These are phyloP conservation scores for Lenzites betulinus DNA, from an alignment of 768 basidiomycete genomes.

Conservation along the genomic window DNA sequence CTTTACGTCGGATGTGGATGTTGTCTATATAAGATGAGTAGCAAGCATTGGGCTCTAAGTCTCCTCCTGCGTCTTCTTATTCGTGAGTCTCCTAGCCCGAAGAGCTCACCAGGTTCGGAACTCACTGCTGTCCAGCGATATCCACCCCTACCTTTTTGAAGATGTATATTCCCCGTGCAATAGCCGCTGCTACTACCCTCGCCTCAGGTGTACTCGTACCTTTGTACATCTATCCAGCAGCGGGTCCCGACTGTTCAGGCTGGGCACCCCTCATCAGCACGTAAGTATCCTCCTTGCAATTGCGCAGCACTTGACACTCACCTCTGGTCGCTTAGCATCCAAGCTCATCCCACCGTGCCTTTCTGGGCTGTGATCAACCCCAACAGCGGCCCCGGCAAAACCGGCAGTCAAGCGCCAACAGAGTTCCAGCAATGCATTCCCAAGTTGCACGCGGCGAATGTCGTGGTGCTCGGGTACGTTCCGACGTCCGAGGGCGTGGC, in stretches of 20 bases:
- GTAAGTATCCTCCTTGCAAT: conserved; percentile 15
- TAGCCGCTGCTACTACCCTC: conserved; percentile 17
- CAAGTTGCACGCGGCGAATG: conserved; percentile 28
- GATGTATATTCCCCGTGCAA: not conserved
- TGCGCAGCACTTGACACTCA: not conserved
- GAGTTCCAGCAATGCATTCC: conserved; percentile 35
- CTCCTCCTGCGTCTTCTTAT: no score
- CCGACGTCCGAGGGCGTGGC: conserved; percentile 11
- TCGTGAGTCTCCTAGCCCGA: no score
- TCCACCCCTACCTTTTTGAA: not conserved
- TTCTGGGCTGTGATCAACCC: conserved; percentile 39
- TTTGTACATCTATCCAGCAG: conserved; percentile 35
- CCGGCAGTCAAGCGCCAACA: conserved; percentile 32
- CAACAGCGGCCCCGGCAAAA: conserved; percentile 33
- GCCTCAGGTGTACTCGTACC: conserved; percentile 35
- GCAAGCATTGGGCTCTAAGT: no score
- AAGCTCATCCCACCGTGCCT: conserved; percentile 29
- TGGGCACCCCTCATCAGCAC: conserved; percentile 33
- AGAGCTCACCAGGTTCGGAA: no score
- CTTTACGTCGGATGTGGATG: no score
- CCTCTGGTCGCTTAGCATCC: conserved; percentile 24
- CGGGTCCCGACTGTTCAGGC: conserved; percentile 22
- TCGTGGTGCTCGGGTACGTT: conserved; percentile 38
- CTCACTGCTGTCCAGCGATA: no score
- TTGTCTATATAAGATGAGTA: no score